These are phyloP conservation scores for Wallacemonas sp. DNA, from an alignment of 208 protist genomes.

Conservation along the genomic window DNA sequence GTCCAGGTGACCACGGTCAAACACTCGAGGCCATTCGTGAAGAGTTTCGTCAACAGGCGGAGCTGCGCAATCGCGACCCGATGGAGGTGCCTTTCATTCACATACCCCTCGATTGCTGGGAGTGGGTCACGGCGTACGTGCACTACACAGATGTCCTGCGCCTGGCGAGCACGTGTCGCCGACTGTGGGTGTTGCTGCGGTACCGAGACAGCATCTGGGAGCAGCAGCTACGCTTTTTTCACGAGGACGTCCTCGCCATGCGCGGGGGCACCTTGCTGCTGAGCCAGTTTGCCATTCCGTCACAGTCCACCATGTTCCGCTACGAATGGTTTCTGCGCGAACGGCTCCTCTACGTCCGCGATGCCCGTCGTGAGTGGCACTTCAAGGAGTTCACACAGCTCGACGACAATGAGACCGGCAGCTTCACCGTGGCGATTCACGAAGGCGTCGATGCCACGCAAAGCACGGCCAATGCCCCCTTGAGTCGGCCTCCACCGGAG, in stretches of 20 bases:
- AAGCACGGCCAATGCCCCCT: slow-evolving; percentile 11
- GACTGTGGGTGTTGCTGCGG: slow-evolving; percentile 42
- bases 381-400: slow-evolving; percentile 55
- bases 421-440: slow-evolving; percentile 57
- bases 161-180: slow-evolving; percentile 50
- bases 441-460: slow-evolving; percentile 17
- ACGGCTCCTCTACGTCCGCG: slow-evolving; percentile 66
- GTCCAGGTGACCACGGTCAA: neutral
- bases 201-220: slow-evolving; percentile 66
- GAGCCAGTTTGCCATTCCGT: slow-evolving; percentile 18
- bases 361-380: slow-evolving; percentile 68
- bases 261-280: slow-evolving; percentile 51
- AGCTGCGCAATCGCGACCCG: slow-evolving; percentile 20
- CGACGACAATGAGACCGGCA: slow-evolving; percentile 36
- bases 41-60: slow-evolving; percentile 32
- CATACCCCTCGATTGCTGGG: slow-evolving; percentile 48
- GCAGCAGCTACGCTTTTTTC: slow-evolving; percentile 63
- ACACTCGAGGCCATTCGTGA: slow-evolving; percentile 16
- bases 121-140: slow-evolving; percentile 38
- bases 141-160: slow-evolving; percentile 44
- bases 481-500: no score
- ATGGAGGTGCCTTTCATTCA: slow-evolving; percentile 26
- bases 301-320: slow-evolving; percentile 15
- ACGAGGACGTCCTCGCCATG: slow-evolving; percentile 49
- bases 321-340: slow-evolving; percentile 72